Base-by-base conservation (phyloP, 352 stramenopile genomes). In the Phytophthora fragariaefolia region DNA sequence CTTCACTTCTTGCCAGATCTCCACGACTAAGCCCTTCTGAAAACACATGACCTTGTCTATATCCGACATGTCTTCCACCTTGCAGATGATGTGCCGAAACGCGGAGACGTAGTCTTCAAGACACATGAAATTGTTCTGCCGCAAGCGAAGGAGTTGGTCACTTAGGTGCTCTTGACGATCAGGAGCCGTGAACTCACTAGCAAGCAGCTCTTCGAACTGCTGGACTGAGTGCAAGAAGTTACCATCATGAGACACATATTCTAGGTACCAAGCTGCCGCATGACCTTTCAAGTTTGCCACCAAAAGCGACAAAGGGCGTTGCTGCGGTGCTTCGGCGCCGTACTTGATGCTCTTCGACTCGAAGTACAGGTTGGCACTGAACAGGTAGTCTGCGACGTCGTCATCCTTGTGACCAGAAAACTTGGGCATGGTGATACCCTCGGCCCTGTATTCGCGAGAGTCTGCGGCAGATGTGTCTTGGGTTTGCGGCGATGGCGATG, bases 1-100 rank as follows among this genome's bases (percentile, higher is more conserved):
- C 47, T 57, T 64, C 9, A 64, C 46, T 20, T 58, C 47, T 52
- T 65, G 47, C 1, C 26, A 6, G 17, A 65, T 65, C 1, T 58
- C 57, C 0, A 15, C n/a, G 5, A 64, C 0, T 17, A 64, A 18
- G 0, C 56, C 30, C 22, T 48, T 64, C 56, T 63, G 56, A 13
- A 63, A 63, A 26, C 45, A 30, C 36, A 65, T 65, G 4, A 47
- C 57, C 6, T 65, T 58, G 36, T 58, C 47, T 58, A 58, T 34
- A 23, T 65, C 54, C 15, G n/a, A n/a, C n/a, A n/a, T n/a, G n/a
- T n/a, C n/a, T n/a, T n/a, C n/a, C n/a, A n/a, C n/a, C n/a, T n/a
- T n/a, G n/a, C n/a, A n/a, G n/a, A n/a, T n/a, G n/a, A n/a, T n/a
- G n/a, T n/a, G n/a, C n/a, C n/a, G n/a, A n/a, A n/a, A n/a, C n/a